phyloP scores from a whole-genome alignment of 805 yeast species.

The Lipomyces orientalis region DNA sequence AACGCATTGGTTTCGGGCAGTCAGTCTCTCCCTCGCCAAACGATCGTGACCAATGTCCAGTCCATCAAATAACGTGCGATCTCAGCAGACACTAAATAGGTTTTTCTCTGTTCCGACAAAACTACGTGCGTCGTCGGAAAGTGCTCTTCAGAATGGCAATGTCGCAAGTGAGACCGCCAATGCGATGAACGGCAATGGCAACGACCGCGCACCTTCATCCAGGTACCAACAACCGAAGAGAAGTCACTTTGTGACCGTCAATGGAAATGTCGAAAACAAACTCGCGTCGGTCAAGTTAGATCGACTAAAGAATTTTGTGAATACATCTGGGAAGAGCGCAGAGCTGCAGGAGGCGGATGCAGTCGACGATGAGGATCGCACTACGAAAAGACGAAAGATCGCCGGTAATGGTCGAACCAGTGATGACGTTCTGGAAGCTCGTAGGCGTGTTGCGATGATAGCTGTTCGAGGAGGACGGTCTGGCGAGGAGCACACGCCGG shows the following conservation, averaged over 20 bases:
- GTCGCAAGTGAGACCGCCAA: neutral
- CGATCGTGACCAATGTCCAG: neutral
- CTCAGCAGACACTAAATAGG: neutral
- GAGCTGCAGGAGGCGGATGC: neutral
- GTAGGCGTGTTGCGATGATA: neutral
- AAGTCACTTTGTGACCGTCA: neutral
- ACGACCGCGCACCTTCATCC: neutral
- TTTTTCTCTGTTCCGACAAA: neutral
- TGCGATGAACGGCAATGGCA: neutral
- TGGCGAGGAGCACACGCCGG: neutral
- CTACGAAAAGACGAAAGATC: neutral
- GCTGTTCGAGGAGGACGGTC: neutral
- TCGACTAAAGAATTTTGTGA: neutral
- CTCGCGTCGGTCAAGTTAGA: neutral
- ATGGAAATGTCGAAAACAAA: conserved; percentile 1
- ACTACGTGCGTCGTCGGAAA: neutral
- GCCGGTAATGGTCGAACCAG: neutral
- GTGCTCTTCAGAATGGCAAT: neutral
- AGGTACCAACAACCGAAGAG: neutral
- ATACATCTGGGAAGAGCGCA: neutral
- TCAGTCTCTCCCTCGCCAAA: neutral
- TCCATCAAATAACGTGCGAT: neutral
- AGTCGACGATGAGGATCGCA: neutral
- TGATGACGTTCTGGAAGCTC: neutral
- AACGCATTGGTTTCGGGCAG: too few species aligned